Percentiles rank a stretch among this genome's conserved stretches.
These are phyloP conservation scores for Phoenix roebelenii DNA, from an alignment of 176 grass and related monocot genomes.

Conservation along the genomic window DNA sequence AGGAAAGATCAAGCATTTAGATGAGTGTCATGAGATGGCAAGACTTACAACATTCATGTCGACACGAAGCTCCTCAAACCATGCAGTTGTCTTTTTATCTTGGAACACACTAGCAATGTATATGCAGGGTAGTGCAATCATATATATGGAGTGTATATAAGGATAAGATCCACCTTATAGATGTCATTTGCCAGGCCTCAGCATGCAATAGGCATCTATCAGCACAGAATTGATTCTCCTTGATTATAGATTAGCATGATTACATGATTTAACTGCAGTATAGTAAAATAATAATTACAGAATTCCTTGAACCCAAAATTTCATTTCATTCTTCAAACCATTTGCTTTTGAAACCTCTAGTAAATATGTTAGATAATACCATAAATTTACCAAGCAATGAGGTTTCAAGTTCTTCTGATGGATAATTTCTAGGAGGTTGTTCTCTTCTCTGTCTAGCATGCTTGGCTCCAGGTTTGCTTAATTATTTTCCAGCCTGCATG, in stretches of 20 bases:
- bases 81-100: constrained; percentile 72
- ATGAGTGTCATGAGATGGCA: not conserved
- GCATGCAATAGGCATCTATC: constrained; percentile 13
- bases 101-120: constrained; percentile 80
- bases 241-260: not conserved
- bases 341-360: no score
- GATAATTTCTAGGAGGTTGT: no score
- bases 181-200: constrained; percentile 95
- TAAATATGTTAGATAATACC: no score
- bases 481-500: no score
- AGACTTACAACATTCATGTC: constrained; percentile 82
- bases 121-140: constrained; percentile 94
- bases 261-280: not conserved
- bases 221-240: not conserved
- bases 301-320: no score
- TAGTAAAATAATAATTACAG: no score
- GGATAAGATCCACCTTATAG: constrained; percentile 95
- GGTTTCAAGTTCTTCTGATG: no score
- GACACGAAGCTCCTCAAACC: constrained; percentile 86
- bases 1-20: not conserved
- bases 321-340: no score
- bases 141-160: constrained; percentile 85
- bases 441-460: no score
- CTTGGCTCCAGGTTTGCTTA: no score
- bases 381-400: no score